A percentile compares a stretch with the other conserved stretches of the same genome.
Conservation (phyloP, 148 eudicot genomes). For the Linanthus parryae region DNA sequence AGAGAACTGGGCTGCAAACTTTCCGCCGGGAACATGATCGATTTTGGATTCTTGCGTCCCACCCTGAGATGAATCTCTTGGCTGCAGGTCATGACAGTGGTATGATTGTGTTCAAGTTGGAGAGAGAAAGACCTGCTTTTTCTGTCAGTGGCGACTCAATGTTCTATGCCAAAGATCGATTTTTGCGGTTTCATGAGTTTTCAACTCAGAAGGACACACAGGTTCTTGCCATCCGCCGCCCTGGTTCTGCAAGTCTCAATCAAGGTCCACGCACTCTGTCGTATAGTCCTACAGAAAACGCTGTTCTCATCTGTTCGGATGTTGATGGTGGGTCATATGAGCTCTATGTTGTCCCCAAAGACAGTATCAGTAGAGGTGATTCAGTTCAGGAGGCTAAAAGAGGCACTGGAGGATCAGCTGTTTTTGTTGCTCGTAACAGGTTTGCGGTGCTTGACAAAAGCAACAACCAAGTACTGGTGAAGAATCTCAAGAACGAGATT, state of each 20-base stretch:
- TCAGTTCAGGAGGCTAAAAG: constrained; percentile 67
- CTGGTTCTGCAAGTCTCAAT: constrained; percentile 77
- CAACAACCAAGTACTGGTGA: constrained; percentile 73
- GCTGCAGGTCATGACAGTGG: constrained; percentile 99
- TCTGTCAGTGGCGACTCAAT: constrained; percentile 72
- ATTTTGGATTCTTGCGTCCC: constrained; percentile 86
- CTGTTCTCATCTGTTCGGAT: constrained; percentile 82
- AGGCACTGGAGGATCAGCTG: constrained; percentile 78
- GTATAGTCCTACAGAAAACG: constrained; percentile 90
- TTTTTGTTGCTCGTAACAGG: constrained; percentile 86
- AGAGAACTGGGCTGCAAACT: constrained; percentile 93
- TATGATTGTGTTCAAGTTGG: constrained; percentile 93
- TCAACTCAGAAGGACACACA: constrained; percentile 76
- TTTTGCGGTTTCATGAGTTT: constrained; percentile 70
- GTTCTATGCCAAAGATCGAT: constrained; percentile 86
- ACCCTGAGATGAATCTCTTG: constrained; percentile 94
- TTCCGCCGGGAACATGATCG: constrained; percentile 96
- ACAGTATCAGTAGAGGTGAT: constrained; percentile 74
- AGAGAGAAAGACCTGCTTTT: constrained; percentile 96
- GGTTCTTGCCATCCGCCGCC: constrained; percentile 79
- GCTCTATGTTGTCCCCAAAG: constrained; percentile 75
- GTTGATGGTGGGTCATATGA: constrained; percentile 94
- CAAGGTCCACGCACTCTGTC: constrained; percentile 87
- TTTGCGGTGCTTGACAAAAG: constrained; percentile 92
- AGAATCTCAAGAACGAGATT: constrained; percentile 77